These are phyloP conservation scores for Sporothrix variecibatus DNA, from an alignment of 2,329 filamentous ascomycete genomes.

Conservation along the genomic window DNA sequence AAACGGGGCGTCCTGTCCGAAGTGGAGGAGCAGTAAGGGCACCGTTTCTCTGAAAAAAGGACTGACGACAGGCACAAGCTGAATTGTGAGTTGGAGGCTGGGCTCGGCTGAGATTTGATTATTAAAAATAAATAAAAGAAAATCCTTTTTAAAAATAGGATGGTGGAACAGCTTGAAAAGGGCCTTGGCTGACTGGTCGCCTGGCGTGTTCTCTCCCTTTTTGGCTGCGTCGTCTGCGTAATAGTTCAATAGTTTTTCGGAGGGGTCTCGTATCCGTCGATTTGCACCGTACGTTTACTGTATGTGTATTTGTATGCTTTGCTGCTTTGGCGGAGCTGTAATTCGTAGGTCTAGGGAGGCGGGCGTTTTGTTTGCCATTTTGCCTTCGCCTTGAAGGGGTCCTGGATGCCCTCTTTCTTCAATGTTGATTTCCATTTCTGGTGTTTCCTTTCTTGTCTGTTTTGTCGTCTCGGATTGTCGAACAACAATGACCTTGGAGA, in stretches of 20 bases:
- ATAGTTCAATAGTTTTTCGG: not conserved
- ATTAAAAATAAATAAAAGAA: not conserved
- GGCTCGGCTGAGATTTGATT: not conserved
- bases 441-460: not conserved
- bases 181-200: not conserved
- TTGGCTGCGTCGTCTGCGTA: not conserved
- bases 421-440: not conserved
- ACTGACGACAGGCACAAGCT: not conserved
- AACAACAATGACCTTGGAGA: not conserved
- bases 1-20: not conserved
- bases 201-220: not conserved
- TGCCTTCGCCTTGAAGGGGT: slow-evolving; percentile 2
- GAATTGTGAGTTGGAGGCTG: not conserved
- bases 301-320: not conserved
- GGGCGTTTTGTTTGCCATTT: not conserved
- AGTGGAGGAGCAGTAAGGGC: not conserved
- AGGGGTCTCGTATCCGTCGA: slow-evolving; percentile 2
- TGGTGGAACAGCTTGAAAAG: not conserved
- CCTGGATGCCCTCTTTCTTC: not conserved
- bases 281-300: not conserved
- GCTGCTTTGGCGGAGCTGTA: not conserved
- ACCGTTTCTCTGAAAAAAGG: not conserved
- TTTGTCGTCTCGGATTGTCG: not conserved
- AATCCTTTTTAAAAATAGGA: not conserved
- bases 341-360: not conserved